Evolutionary conservation across 495 filamentous ascomycete genomes (phyloP).

Genomic region (Xylaria flabelliformis): DNA sequence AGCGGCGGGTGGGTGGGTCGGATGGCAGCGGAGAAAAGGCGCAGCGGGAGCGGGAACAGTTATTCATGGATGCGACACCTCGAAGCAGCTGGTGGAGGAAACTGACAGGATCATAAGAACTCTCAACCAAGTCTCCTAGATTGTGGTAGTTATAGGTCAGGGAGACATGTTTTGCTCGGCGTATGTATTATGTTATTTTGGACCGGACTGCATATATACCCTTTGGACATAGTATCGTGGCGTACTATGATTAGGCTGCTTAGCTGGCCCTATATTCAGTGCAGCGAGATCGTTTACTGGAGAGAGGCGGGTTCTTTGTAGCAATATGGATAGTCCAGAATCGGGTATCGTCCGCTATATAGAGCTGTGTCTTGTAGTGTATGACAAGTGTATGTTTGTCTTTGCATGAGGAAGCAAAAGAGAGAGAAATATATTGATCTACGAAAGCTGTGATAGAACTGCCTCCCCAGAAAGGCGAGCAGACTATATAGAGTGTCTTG

Average conservation of each 20-base stretch:
- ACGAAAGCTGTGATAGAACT: background rate
- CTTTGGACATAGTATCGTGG: conserved; percentile 8
- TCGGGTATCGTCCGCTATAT: background rate
- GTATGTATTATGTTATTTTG: conserved; percentile 8
- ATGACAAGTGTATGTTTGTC: background rate
- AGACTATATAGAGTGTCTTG: background rate
- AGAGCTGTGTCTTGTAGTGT: background rate
- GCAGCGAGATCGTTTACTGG: background rate
- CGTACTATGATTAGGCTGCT: conserved; percentile 2
- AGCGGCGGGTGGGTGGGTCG: conserved; percentile 44
- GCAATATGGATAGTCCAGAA: background rate
- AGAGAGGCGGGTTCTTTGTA: background rate
- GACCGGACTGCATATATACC: conserved; percentile 19
- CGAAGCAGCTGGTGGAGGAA: conserved; percentile 64
- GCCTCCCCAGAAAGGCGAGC: background rate
- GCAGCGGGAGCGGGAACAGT: conserved; percentile 42
- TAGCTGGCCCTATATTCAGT: background rate
- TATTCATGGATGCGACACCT: conserved; percentile 53
- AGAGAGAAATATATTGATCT: no score
- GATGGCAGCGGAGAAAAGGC: conserved; percentile 52
- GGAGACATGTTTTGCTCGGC: conserved; percentile 18
- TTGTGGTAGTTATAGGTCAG: background rate
- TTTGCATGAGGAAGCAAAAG: no score
- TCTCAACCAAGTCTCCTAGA: background rate
- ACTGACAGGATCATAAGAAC: conserved; percentile 41